A percentile compares a stretch with the other conserved stretches of the same genome.
Conservation (phyloP, 75 land plant genomes). For the Sequoia sempervirens region DNA sequence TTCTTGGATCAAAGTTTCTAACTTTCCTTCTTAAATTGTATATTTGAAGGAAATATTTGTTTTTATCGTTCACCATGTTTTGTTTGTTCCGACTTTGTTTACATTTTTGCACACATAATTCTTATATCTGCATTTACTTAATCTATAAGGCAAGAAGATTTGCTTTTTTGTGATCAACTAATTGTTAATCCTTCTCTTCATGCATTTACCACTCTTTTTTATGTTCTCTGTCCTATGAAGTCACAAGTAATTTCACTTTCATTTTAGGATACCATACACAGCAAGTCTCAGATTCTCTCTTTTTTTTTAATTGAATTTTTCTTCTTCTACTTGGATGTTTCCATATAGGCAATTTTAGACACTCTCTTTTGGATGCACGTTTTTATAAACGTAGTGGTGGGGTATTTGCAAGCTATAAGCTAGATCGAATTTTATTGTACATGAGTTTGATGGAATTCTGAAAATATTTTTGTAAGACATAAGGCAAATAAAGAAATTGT, state of each 20-base stretch:
- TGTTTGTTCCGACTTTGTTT: not conserved
- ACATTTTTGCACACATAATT: not conserved
- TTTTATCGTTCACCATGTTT: not conserved
- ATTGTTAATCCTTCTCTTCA: not conserved
- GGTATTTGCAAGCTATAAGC: not conserved
- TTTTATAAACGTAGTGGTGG: not conserved
- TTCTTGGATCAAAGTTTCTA: not conserved
- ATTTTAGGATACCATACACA: not conserved
- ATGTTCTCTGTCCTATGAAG: not conserved
- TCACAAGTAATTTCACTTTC: not conserved
- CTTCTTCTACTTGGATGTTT: not conserved
- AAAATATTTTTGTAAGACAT: not conserved
- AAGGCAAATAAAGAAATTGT: not conserved
- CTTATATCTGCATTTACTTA: not conserved
- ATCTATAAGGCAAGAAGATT: not conserved
- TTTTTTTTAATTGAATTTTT: not conserved
- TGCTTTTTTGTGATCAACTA: not conserved
- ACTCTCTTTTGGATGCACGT: not conserved
- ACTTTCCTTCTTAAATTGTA: not conserved
- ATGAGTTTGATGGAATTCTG: not conserved
- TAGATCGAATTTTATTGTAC: not conserved
- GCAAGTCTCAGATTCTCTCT: not conserved
- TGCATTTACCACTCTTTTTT: not conserved
- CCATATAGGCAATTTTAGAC: not conserved
- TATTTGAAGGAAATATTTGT: not conserved